A percentile compares a stretch with the other conserved stretches of the same genome.
Conservation (phyloP, 1,284 basidiomycete genomes). For the Cronartium quercuum region DNA sequence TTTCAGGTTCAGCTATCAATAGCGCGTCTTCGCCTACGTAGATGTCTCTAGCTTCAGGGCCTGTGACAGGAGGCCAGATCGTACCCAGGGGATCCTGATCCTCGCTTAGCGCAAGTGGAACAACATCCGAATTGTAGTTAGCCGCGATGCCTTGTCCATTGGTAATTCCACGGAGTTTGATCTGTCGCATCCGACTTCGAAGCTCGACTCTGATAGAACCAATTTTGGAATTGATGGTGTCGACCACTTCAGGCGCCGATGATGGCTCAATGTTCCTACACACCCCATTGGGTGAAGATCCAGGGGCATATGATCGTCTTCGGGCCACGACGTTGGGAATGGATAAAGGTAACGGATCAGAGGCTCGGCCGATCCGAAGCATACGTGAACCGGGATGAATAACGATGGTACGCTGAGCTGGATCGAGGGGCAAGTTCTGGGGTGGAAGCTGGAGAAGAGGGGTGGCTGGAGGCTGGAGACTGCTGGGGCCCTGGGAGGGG, state of each 20-base stretch:
- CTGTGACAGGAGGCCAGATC: conserved; percentile 66
- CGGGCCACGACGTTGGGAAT: conserved; percentile 72
- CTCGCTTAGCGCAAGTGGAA: conserved; percentile 70
- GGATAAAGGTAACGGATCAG: conserved; percentile 70
- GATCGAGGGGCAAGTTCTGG: conserved; percentile 9
- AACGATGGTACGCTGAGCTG: conserved; percentile 56
- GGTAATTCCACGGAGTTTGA: conserved; percentile 71
- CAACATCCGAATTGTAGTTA: conserved; percentile 53
- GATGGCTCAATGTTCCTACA: conserved; percentile 11
- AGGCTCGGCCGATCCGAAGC: conserved; percentile 79
- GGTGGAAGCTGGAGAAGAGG: not conserved
- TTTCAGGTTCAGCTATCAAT: conserved; percentile 62
- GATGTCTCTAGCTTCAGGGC: conserved; percentile 50
- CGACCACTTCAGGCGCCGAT: conserved; percentile 45
- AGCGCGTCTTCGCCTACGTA: conserved; percentile 72
- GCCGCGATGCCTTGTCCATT: conserved; percentile 68
- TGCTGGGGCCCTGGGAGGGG: not conserved
- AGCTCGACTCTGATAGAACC: conserved; percentile 66
- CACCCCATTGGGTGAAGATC: conserved; percentile 4
- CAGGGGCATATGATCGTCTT: conserved; percentile 10
- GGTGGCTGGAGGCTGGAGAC: not conserved
- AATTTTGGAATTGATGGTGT: conserved; percentile 66
- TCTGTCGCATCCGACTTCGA: conserved; percentile 75
- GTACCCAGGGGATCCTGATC: conserved; percentile 70
- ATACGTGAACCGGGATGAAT: conserved; percentile 88